Conservation (phyloP, 2,329 filamentous ascomycete species). For the Shiraia sp. region DNA sequence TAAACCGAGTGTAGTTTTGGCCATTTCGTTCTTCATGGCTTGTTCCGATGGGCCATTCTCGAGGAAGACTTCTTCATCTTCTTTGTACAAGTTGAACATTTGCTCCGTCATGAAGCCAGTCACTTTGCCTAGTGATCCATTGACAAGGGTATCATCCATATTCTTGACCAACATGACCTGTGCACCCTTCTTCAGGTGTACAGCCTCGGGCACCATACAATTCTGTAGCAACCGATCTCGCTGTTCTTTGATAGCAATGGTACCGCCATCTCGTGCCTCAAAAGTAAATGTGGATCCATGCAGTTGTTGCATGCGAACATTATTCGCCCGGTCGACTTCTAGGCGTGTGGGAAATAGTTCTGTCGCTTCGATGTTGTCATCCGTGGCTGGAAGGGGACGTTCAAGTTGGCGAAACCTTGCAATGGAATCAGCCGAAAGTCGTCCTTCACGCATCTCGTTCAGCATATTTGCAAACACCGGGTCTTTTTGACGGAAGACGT, state of each 20-base stretch:
- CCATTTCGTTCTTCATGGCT: constrained; percentile 49
- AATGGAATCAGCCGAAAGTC: constrained; percentile 75
- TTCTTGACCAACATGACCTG: constrained; percentile 99
- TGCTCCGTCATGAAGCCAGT: constrained; percentile 75
- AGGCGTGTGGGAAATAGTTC: constrained; percentile 90
- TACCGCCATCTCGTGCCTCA: constrained; percentile 74
- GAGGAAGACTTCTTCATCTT: constrained; percentile 61
- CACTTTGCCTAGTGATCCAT: constrained; percentile 89
- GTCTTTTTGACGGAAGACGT: constrained; percentile 96
- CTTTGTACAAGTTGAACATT: constrained; percentile 62
- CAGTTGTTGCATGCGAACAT: constrained; percentile 70
- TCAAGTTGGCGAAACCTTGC: constrained; percentile 73
- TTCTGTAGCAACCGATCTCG: constrained; percentile 81
- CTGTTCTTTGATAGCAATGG: constrained; percentile 64
- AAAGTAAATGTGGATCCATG: constrained; percentile 70
- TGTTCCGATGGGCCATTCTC: constrained; percentile 50
- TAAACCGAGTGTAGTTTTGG: constrained; percentile 52
- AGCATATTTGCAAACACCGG: constrained; percentile 89
- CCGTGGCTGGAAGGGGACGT: constrained; percentile 64
- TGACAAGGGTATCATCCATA: constrained; percentile 89
- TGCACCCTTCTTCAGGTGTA: constrained; percentile 85
- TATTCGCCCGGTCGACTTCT: constrained; percentile 89
- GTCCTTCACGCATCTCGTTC: constrained; percentile 94
- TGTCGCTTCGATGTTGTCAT: constrained; percentile 79
- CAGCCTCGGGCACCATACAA: constrained; percentile 85